Evolutionary conservation across 192 early-diverging fungal species (phyloP), one percentile per base, ranked within the genome.

Genomic region (Spizellomyces punctatus): DNA sequence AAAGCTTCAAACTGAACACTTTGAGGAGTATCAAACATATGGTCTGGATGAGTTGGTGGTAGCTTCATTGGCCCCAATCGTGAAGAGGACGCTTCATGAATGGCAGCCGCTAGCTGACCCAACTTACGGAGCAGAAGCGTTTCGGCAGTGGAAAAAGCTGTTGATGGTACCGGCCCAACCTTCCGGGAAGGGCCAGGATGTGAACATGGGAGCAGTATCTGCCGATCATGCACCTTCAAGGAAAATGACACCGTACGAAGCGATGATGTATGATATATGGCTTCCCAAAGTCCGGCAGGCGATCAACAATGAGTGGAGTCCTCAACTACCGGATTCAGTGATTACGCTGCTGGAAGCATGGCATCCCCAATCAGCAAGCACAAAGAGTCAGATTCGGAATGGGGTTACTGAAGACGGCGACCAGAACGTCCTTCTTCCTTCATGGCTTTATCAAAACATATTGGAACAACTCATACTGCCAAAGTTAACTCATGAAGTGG

Each of bases 381-480:
- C 27, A 36, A 36, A 36, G 27, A 36, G 27, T 36, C 27, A 3
- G 27, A 36, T 36, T 36, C 27, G 27, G 27, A 36, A 36, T 36
- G 27, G 27, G 27, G 27, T 36, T 36, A 41, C 27, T 0, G 68
- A 67, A 41, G 66, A 69, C 48, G 63, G 61, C 44, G 50, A n/a
- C 17, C 22, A 71, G 54, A 22, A 22, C 12, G 10, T 19, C 6
- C 16, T 92, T 0, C 68, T 94, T 12, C 94, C 94, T 1, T 66
- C 59, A 8, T 96, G 92, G 79, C 81, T 96, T 41, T 82, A 81
- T 17, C 80, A 86, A 61, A 91, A 93, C 73, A 89, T 94, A 16
- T 75, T 94, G 16, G 83, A 90, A 42, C 93, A 94, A 69, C 85
- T 94, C 16, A 77, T 96, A 8, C 47, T 94, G 45, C 94, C 94